These are phyloP conservation scores for Metarhizium anisopliae DNA, from an alignment of 2,329 filamentous ascomycete species.

Conservation along the genomic window DNA sequence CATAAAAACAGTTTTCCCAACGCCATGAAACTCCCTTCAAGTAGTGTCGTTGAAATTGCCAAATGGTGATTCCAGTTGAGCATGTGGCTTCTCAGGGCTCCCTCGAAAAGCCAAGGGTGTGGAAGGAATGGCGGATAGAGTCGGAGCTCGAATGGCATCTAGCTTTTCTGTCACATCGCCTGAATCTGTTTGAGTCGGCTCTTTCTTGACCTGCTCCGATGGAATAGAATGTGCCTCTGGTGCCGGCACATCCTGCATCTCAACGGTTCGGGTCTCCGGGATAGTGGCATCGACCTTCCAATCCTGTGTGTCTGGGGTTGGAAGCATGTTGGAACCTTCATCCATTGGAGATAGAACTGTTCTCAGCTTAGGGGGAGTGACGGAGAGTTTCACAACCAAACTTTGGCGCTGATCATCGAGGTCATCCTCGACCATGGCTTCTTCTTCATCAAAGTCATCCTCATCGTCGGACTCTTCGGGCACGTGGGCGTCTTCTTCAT, in stretches of 20 bases:
- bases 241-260: slow-evolving; percentile 18
- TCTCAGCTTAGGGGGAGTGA: slow-evolving; percentile 33
- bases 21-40: slow-evolving; percentile 10
- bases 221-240: neutral
- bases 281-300: slow-evolving; percentile 8
- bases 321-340: slow-evolving; percentile 14
- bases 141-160: slow-evolving; percentile 9
- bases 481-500: slow-evolving; percentile 61
- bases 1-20: slow-evolving; percentile 7
- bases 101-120: slow-evolving; percentile 50
- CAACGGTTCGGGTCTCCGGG: slow-evolving; percentile 11
- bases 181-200: slow-evolving; percentile 5
- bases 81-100: slow-evolving; percentile 48
- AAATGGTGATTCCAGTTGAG: slow-evolving; percentile 19
- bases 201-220: slow-evolving; percentile 6
- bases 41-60: slow-evolving; percentile 22
- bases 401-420: slow-evolving; percentile 43
- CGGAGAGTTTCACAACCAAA: slow-evolving; percentile 65
- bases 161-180: slow-evolving; percentile 9
- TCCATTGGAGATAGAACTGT: slow-evolving; percentile 18
- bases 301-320: slow-evolving; percentile 13
- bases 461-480: slow-evolving; percentile 53
- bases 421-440: slow-evolving; percentile 45
- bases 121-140: slow-evolving; percentile 24
- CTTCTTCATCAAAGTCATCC: slow-evolving; percentile 48